phyloP scores from a whole-genome alignment of 768 basidiomycete species.

The Russula emetica region DNA sequence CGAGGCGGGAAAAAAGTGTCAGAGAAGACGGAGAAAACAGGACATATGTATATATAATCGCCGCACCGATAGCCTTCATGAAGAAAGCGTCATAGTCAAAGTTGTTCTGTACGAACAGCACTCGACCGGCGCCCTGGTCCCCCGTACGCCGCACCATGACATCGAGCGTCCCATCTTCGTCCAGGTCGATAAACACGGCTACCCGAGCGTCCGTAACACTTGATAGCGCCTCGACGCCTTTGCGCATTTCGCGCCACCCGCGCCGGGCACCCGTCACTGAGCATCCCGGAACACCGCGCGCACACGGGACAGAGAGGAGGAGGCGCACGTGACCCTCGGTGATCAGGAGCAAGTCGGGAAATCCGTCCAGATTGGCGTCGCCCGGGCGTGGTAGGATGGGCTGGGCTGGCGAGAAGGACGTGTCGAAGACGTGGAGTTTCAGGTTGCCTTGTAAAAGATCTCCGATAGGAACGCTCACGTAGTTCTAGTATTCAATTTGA shows the following conservation, averaged over 20 bases:
- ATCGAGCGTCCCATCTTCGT: slow-evolving; percentile 95
- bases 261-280: slow-evolving; percentile 49
- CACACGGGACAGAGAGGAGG: slow-evolving; percentile 61
- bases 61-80: slow-evolving; percentile 86
- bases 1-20: slow-evolving; percentile 10
- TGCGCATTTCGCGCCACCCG: slow-evolving; percentile 55
- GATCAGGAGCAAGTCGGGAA: slow-evolving; percentile 77
- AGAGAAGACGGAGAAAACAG: not conserved
- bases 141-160: slow-evolving; percentile 88
- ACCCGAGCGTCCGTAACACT: slow-evolving; percentile 73
- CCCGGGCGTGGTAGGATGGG: slow-evolving; percentile 80
- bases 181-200: slow-evolving; percentile 82
- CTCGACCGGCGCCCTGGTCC: slow-evolving; percentile 52
- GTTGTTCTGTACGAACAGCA: slow-evolving; percentile 91
- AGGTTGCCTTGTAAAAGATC: slow-evolving; percentile 47
- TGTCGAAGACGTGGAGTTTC: slow-evolving; percentile 66
- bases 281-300: slow-evolving; percentile 48
- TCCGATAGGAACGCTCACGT: slow-evolving; percentile 60
- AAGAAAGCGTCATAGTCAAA: slow-evolving; percentile 99
- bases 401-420: slow-evolving; percentile 56
- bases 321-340: slow-evolving; percentile 55
- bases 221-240: slow-evolving; percentile 58
- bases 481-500: slow-evolving; percentile 44
- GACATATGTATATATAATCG: slow-evolving; percentile 11
- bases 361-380: slow-evolving; percentile 91